phyloP scores from a whole-genome alignment of 768 basidiomycete species.

The Roridomyces roridus region DNA sequence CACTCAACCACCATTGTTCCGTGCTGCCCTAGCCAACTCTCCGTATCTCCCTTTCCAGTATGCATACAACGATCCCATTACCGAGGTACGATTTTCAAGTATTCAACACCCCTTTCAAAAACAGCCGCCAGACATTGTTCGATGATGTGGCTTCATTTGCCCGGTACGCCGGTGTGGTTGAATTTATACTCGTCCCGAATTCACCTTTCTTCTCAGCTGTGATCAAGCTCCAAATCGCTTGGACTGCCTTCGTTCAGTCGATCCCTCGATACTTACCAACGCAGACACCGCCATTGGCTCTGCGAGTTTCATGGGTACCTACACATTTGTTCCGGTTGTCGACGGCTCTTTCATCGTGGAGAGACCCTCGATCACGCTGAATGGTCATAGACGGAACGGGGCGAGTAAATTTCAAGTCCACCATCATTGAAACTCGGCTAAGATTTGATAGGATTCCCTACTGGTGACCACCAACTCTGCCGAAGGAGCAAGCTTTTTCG shows the following conservation, averaged over 20 bases:
- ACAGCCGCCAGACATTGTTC: no score
- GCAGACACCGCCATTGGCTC: slow-evolving; percentile 30
- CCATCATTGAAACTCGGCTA: no score
- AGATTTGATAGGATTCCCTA: no score
- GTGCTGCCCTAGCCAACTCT: slow-evolving; percentile 35
- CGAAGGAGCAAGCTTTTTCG: neutral
- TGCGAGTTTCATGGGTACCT: slow-evolving; percentile 33
- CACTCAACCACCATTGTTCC: slow-evolving; percentile 35
- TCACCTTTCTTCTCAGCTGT: slow-evolving; percentile 20
- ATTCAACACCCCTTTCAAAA: no score
- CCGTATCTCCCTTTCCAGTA: slow-evolving; percentile 36
- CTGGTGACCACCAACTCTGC: neutral
- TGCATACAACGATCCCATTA: slow-evolving; percentile 32
- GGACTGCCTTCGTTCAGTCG: slow-evolving; percentile 20
- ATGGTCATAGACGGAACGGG: slow-evolving; percentile 33
- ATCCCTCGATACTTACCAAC: slow-evolving; percentile 22
- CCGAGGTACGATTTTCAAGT: no score
- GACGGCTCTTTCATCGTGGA: slow-evolving; percentile 39
- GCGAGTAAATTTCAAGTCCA: no score
- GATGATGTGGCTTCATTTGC: no score
- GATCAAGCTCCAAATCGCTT: neutral
- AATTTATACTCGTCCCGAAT: no score
- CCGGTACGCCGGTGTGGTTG: no score
- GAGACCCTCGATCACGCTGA: slow-evolving; percentile 33
- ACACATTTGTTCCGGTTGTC: slow-evolving; percentile 37